phyloP scores from a whole-genome alignment of 305 asterid genomes.

The Fraxinus angustifolia region DNA sequence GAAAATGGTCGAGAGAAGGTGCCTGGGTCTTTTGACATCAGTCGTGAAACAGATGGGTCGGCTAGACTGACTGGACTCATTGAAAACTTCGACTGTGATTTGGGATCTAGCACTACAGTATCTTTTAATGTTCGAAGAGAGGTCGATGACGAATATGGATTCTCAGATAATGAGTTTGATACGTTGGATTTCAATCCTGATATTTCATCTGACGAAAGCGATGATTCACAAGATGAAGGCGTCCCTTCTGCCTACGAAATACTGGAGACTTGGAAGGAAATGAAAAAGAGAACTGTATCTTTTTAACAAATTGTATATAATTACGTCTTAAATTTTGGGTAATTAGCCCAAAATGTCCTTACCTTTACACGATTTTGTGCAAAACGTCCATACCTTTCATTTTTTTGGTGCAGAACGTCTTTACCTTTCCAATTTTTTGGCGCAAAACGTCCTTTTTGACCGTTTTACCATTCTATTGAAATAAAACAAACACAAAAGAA shows the following conservation, averaged over 20 bases:
- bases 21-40: constrained; percentile 11
- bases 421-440: too few species aligned
- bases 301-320: background rate
- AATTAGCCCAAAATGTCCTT: too few species aligned
- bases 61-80: background rate
- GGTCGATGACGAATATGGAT: constrained; percentile 23
- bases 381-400: too few species aligned
- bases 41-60: constrained; percentile 2
- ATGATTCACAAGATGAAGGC: constrained; percentile 31
- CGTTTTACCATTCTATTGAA: too few species aligned
- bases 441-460: too few species aligned
- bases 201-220: constrained; percentile 30
- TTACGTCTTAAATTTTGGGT: background rate
- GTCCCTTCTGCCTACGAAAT: constrained; percentile 70
- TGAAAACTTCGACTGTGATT: constrained; percentile 26
- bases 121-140: constrained; percentile 22
- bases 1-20: constrained; percentile 17
- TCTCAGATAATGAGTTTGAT: constrained; percentile 29
- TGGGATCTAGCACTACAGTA: constrained; percentile 16
- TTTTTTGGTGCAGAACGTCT: too few species aligned
- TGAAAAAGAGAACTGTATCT: constrained; percentile 21
- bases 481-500: too few species aligned
- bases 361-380: too few species aligned
- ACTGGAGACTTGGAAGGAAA: constrained; percentile 67
- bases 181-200: constrained; percentile 34